A percentile compares a stretch with the other conserved stretches of the same genome.
Evolutionary conservation across 768 basidiomycete genomes (phyloP).

Genomic region (Boletus insuetus): DNA sequence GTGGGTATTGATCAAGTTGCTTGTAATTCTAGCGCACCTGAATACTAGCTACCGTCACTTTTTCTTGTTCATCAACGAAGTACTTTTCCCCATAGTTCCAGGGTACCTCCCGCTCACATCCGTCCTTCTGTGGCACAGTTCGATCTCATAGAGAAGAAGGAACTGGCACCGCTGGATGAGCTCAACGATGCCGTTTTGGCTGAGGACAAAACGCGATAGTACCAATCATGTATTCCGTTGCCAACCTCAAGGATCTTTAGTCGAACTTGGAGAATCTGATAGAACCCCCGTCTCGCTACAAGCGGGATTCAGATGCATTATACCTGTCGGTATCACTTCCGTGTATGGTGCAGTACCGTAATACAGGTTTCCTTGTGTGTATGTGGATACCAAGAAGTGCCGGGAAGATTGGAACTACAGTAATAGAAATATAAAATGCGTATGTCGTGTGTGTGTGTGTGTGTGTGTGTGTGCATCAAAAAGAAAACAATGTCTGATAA

Average conservation of each 20-base stretch:
- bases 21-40: slow-evolving; percentile 69
- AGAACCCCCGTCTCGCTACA: background rate
- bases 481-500: background rate
- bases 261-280: background rate
- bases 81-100: slow-evolving; percentile 33
- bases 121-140: slow-evolving; percentile 48
- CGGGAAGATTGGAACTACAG: background rate
- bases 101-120: slow-evolving; percentile 9
- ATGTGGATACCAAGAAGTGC: background rate
- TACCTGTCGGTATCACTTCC: slow-evolving; percentile 11
- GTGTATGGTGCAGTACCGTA: slow-evolving; percentile 10
- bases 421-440: background rate
- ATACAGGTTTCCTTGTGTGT: slow-evolving; percentile 7
- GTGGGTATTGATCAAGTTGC: background rate
- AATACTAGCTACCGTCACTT: slow-evolving; percentile 99
- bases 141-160: slow-evolving; percentile 94
- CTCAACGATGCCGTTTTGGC: slow-evolving; percentile 87
- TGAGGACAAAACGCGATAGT: slow-evolving; percentile 44
- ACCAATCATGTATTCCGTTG: background rate
- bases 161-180: slow-evolving; percentile 91
- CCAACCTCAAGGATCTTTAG: background rate
- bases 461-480: slow-evolving; percentile 3
- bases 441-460: background rate
- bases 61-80: slow-evolving; percentile 95
- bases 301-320: slow-evolving; percentile 1